Evolutionary conservation across 2,329 filamentous ascomycete species (phyloP).

Genomic region (Phaeomoniella chlamydospora): DNA sequence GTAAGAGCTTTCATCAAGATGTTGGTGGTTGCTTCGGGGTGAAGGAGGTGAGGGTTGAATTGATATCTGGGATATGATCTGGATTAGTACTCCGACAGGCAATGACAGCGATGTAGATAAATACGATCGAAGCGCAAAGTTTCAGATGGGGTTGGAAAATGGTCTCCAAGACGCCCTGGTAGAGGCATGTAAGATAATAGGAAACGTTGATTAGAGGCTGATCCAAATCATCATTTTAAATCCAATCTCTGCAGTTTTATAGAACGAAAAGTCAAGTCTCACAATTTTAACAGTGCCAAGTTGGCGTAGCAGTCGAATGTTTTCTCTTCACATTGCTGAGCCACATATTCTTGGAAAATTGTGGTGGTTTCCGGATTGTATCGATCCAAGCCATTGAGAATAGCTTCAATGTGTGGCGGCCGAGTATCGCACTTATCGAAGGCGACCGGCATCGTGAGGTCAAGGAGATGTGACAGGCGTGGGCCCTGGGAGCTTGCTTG

Average conservation of each 20-base stretch:
- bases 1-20: constrained; percentile 96
- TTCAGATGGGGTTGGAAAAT: background rate
- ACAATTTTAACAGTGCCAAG: constrained; percentile 92
- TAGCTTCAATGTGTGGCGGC: constrained; percentile 79
- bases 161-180: constrained; percentile 3
- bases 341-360: constrained; percentile 86
- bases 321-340: constrained; percentile 86
- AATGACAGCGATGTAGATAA: no score
- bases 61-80: constrained; percentile 57
- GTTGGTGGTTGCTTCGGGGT: constrained; percentile 96
- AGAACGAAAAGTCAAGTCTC: constrained; percentile 21
- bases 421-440: constrained; percentile 85
- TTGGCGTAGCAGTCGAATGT: constrained; percentile 96
- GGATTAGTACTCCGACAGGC: constrained; percentile 5
- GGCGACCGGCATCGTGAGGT: constrained; percentile 20
- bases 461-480: background rate
- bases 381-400: constrained; percentile 92
- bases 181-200: constrained; percentile 76
- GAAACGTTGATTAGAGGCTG: constrained; percentile 53
- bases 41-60: constrained; percentile 96
- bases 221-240: background rate
- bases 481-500: no score
- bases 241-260: no score
- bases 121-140: no score
- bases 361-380: constrained; percentile 97